Base-by-base conservation (phyloP, 2,329 filamentous ascomycete genomes). In the Fusarium caatingaense region DNA sequence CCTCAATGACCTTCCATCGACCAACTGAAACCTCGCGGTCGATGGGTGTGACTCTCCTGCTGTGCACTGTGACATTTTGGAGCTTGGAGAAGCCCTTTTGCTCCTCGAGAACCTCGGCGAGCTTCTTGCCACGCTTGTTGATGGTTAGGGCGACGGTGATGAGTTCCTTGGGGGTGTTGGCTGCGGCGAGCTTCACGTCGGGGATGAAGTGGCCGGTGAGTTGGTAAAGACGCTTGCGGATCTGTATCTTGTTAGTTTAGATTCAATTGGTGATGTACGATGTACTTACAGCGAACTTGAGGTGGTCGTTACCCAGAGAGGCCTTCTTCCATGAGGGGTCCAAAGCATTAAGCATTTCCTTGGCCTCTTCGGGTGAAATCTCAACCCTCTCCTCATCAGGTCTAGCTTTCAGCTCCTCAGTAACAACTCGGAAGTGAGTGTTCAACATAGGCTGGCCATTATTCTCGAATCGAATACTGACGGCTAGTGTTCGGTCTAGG, bases 221-320 rank as follows among this genome's bases (percentile, higher is more conserved):
- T 78, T 96, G 92, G 78, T 91, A 89, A 66, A 94, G 83, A 63
- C 93, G 91, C 82, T 97, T 97, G 75, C 90, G 83, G 70, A 96
- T 86, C 94, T 98, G 72, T 23, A n/a, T 20, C 7, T 45, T 69
- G 62, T 76, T 61, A 76, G 71, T 50, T 32, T 10, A 15, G 1
- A 11, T 28, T 2, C 6, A 8, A 20, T 3, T 15, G n/a, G 20
- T 27, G 40, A 21, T 3, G 34, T 10, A 49, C 25, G 37, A 10
- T 20, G 41, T 64, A 85, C 90, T 69, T 86, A 96, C 93, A 60
- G 89, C 88, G 83, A 96, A 94, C 77, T 92, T 93, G 69, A 92
- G 77, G 42, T 83, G 78, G 71, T 93, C 86, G 20, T 81, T 77
- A 8, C 64, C 50, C 28, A 96, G 77, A 5, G 85, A 80, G 16